Evolutionary conservation across 306 rosid genomes (phyloP), one percentile per base, ranked within the genome.

Genomic region (Cercis canadensis): DNA sequence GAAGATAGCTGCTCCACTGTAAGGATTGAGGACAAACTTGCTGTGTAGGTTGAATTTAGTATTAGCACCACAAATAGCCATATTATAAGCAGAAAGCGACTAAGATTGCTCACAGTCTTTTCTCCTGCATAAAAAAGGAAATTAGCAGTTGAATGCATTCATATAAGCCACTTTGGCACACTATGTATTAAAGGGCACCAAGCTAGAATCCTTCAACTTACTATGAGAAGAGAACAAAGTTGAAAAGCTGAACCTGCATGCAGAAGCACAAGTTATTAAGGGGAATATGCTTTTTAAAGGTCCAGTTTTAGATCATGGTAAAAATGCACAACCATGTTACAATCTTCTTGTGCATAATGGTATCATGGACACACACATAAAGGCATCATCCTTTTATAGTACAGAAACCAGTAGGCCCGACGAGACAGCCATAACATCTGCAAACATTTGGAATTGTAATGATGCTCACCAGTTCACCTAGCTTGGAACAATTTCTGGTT

Each of bases 21-120:
- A 43, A 86, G 85, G 71, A 86, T 86, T 53, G 91, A 86, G 62
- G 88, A 83, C 83, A 86, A 70, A 61, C 84, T 86, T 49, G 91
- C 91, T 11, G 88, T 81, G 76, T 86, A 86, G 84, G 86, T 86
- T 3, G 91, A 86, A 57, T 69, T 83, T 60, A 86, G 81, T 73
- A 86, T 86, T 13, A 86, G 86, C 57, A 86, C 83, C 13, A 86
- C 87, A 68, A 86, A 86, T 37, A 86, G 57, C 91, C 91, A 86
- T 72, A 83, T 66, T 10, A 86, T 57, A 33, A 86, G 78, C n/a
- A 86, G 86, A 8, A 83, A 4, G 62, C 91, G 86, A 16, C 91
- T 88, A 0, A 86, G 82, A 33, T 79, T 78, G 83, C 88, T 83
- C 45, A 86, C 58, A 41, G 84, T 86, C 60, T 81, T 86, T 66